Evolutionary conservation across 176 grass and related monocot species (phyloP), one percentile per base, ranked within the genome.

Genomic region (Metroxylon sagu): DNA sequence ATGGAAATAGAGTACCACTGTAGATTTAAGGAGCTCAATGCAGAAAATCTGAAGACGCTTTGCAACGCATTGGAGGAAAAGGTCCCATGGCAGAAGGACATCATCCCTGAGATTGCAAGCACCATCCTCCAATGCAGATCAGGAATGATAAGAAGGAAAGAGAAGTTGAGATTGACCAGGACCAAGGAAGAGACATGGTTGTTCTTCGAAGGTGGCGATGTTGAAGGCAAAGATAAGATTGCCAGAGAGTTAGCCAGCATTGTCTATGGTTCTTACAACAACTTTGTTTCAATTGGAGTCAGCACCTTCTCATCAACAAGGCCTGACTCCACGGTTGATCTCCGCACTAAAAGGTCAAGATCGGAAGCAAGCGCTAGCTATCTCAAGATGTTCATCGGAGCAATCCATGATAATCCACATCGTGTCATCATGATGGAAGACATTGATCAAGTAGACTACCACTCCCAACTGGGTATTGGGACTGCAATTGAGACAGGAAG

Each of bases 11-110:
- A 87, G 49, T 74, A 59, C 57, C 71, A 63, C 16, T 80, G 83
- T 17, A 96, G n/a, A 74, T 96, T 90, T 68, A 96, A 96, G 77
- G 91, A 96, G 83, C 91, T 96, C 54, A 90, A 74, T 65, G 80
- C 91, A 18, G 80, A 84, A 71, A 96, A 87, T 63, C 80, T 96
- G 14, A 96, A 96, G 83, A 16, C 78, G 1, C 83, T 96, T 6
- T 96, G 86, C 65, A 54, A n/a, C 19, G 80, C 80, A 4, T 17
- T 96, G 66, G 91, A 96, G 86, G 87, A 96, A 60, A 71, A 74
- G 62, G 86, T 87, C 56, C 83, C 91, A 0, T 85, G 91, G 86
- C 91, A 90, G 63, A 87, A 90, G 60, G 83, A 90, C 43, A 82
- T 90, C 26, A 50, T 90, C 52, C 75, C 91, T 0, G 91, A 82